Conservation (phyloP, 345 rosid species). For the Melaleuca alternifolia region DNA sequence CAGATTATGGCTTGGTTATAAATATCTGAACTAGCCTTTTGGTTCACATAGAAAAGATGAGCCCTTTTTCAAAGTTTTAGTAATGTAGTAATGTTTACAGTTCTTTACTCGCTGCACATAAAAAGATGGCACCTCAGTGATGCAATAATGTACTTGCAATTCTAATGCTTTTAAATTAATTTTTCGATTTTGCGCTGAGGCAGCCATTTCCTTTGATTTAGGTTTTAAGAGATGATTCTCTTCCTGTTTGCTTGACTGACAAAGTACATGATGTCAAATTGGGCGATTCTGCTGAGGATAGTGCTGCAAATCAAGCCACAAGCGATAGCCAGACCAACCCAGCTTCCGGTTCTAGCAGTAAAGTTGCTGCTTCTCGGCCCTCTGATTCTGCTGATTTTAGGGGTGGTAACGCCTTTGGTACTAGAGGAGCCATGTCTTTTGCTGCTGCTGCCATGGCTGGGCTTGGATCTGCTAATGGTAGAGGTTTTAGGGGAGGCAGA, state of each 20-base stretch:
- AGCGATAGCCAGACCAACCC: conserved; percentile 50
- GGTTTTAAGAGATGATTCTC: conserved; percentile 82
- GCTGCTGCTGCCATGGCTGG: conserved; percentile 99
- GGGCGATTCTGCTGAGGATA: conserved; percentile 74
- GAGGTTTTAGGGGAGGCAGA: conserved; percentile 89
- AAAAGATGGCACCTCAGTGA: background rate
- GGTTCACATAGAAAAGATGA: background rate
- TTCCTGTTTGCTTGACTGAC: conserved; percentile 86
- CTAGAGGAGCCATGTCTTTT: conserved; percentile 94
- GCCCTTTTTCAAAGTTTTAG: background rate
- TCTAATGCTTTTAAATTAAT: background rate
- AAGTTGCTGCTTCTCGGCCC: conserved; percentile 59
- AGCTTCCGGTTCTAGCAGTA: conserved; percentile 78
- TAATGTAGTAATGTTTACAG: background rate
- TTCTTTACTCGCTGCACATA: background rate
- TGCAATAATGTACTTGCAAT: background rate
- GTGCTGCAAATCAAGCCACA: conserved; percentile 26
- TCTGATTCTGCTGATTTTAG: conserved; percentile 71
- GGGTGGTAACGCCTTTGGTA: conserved; percentile 57
- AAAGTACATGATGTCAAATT: conserved; percentile 94
- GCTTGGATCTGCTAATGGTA: conserved; percentile 79
- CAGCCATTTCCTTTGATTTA: conserved; percentile 3
- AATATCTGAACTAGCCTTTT: background rate
- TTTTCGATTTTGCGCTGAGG: background rate
- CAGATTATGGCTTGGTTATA: background rate